Percentiles rank a stretch among this genome's conserved stretches.
phyloP scores from a whole-genome alignment of 148 eudicot species.

The Amaranthus hypochondriacus region DNA sequence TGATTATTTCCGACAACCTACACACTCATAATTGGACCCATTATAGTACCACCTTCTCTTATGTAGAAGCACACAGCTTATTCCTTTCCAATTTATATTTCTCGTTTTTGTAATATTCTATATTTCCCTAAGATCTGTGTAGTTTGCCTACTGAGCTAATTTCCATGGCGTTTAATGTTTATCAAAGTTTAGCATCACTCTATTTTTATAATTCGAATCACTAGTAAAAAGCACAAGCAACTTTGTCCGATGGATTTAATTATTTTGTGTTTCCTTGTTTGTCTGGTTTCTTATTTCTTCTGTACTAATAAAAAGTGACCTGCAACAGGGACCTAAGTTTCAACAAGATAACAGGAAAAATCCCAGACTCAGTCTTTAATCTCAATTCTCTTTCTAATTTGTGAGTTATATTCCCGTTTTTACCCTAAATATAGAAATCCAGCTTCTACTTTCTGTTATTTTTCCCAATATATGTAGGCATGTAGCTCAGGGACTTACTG shows the following conservation, averaged over 20 bases:
- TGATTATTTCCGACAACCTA: too few species aligned
- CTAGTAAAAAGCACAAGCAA: not conserved
- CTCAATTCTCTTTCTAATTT: conserved; percentile 47
- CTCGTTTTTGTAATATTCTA: too few species aligned
- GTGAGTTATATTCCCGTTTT: conserved; percentile 47
- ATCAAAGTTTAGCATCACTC: not conserved
- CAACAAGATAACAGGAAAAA: conserved; percentile 63
- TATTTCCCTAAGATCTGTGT: not conserved
- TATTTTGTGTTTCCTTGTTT: not conserved
- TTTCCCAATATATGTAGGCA: not conserved
- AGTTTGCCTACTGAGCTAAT: too few species aligned
- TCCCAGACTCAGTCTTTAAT: conserved; percentile 63
- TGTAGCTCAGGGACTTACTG: not conserved
- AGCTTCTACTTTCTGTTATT: not conserved
- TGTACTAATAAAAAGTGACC: conserved; percentile 1
- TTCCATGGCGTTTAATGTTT: too few species aligned
- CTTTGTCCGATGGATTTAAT: conserved; percentile 1
- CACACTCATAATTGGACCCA: too few species aligned
- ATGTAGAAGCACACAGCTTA: too few species aligned
- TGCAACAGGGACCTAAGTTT: conserved; percentile 86
- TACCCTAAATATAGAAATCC: not conserved
- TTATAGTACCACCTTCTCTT: too few species aligned
- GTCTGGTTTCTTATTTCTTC: not conserved
- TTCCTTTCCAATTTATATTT: too few species aligned
- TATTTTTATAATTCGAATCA: not conserved